Conservation (phyloP, 352 stramenopile genomes). For the Globisporangium paroecandrum region DNA sequence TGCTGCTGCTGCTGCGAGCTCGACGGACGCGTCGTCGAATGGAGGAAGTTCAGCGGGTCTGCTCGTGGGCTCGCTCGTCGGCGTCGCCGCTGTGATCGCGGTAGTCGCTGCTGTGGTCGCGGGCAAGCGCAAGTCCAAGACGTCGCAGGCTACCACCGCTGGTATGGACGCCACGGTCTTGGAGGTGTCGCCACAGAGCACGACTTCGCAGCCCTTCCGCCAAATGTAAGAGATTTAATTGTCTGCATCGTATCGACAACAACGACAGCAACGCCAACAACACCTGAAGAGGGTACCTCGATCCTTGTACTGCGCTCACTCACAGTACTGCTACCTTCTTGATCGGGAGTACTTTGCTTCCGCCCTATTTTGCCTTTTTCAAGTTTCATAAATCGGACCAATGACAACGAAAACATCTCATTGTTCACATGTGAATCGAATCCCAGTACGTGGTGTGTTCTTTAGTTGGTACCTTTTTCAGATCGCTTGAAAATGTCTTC, state of each 20-base stretch:
- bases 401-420: background rate
- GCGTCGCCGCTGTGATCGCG: background rate
- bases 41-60: no score
- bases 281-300: background rate
- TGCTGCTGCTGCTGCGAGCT: no score
- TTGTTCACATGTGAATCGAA: no score
- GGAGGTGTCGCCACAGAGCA: background rate
- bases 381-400: background rate
- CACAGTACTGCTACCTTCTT: background rate
- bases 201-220: constrained; percentile 1
- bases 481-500: background rate
- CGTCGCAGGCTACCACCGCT: background rate
- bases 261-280: background rate
- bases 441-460: no score
- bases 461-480: background rate
- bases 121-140: constrained; percentile 1
- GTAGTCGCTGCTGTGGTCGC: background rate
- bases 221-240: background rate
- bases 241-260: background rate
- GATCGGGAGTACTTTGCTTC: no score
- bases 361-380: no score
- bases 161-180: background rate
- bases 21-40: no score
- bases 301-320: background rate
- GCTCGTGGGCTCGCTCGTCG: no score